phyloP scores from a whole-genome alignment of 306 rosid species.

The Rubus parviflorus region DNA sequence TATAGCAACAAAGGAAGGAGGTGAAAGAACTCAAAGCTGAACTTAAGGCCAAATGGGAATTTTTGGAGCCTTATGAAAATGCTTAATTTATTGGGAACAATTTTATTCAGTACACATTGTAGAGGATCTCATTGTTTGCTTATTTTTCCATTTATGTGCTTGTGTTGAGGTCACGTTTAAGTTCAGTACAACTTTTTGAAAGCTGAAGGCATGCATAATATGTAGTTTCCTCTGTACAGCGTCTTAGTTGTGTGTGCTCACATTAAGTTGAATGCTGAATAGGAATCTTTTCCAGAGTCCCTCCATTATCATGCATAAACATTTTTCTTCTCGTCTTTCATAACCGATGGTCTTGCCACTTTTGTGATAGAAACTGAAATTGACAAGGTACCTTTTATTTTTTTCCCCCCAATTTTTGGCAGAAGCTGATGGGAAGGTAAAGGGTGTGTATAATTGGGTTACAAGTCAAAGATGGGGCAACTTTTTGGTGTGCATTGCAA shows the following conservation, averaged over 20 bases:
- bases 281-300: neutral
- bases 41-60: conserved; percentile 42
- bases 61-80: too few species aligned
- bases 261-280: neutral
- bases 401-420: neutral
- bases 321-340: neutral
- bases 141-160: too few species aligned
- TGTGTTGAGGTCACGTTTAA: neutral
- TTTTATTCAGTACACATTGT: too few species aligned
- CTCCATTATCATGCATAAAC: neutral
- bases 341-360: neutral
- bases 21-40: conserved; percentile 51
- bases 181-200: neutral
- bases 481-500: neutral
- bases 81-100: too few species aligned
- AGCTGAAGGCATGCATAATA: neutral
- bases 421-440: neutral
- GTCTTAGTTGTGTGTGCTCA: neutral
- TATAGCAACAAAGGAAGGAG: conserved; percentile 67
- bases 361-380: neutral
- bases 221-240: neutral
- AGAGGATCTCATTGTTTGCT: neutral
- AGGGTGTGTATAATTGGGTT: neutral
- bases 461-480: neutral
- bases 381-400: neutral